phyloP scores from a whole-genome alignment of 2,329 filamentous ascomycete species.

The Diaporthe aspalathi region DNA sequence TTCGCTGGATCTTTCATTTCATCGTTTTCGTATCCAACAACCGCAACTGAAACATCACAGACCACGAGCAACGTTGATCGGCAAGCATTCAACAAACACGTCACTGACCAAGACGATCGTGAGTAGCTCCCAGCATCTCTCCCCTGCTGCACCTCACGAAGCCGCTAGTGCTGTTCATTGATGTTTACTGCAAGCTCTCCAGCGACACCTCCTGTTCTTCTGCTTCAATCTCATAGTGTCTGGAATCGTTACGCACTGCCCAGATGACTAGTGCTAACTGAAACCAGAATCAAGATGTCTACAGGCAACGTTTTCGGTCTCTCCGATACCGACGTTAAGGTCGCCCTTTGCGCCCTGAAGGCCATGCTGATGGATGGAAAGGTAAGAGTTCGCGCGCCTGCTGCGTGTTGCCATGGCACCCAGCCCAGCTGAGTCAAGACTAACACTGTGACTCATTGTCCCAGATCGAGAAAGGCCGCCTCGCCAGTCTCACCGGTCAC shows the following conservation, averaged over 20 bases:
- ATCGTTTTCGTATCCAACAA: neutral
- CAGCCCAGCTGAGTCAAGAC: neutral
- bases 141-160: neutral
- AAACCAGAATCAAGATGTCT: conserved; percentile 10
- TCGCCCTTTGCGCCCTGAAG: conserved; percentile 13
- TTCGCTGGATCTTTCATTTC: no score
- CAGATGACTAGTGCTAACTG: neutral
- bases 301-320: neutral
- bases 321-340: neutral
- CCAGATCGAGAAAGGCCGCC: conserved; percentile 14
- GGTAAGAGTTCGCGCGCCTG: neutral
- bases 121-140: neutral
- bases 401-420: neutral
- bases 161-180: neutral
- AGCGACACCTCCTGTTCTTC: no score
- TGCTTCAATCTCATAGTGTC: neutral
- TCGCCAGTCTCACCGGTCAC: conserved; percentile 31
- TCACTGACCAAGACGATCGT: neutral
- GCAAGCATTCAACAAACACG: neutral
- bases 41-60: neutral
- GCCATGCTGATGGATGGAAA: conserved; percentile 8
- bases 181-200: neutral
- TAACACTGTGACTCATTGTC: neutral
- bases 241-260: no score
- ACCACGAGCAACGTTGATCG: neutral